phyloP scores from a whole-genome alignment of 2,329 filamentous ascomycete genomes.

The Ceratocystis ficicola region DNA sequence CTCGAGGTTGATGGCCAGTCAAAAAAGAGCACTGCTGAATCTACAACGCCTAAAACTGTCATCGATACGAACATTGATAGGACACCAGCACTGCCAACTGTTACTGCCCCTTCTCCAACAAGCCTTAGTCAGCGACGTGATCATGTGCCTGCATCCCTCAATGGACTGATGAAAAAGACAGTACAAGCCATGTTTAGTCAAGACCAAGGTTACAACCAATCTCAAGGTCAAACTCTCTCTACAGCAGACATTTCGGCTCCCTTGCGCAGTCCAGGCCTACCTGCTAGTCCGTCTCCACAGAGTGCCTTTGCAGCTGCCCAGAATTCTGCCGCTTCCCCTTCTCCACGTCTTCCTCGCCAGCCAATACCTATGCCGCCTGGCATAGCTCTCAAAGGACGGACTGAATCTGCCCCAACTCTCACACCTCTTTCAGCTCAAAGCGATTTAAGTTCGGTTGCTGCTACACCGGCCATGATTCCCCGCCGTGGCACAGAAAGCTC shows the following conservation, averaged over 20 bases:
- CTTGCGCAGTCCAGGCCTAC: slow-evolving; percentile 48
- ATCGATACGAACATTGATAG: slow-evolving; percentile 20
- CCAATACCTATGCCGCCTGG: slow-evolving; percentile 56
- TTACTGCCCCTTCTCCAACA: slow-evolving; percentile 28
- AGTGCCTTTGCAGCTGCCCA: neutral
- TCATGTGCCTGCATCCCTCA: slow-evolving; percentile 39
- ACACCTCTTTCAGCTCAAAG: slow-evolving; percentile 30
- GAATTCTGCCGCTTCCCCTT: slow-evolving; percentile 27
- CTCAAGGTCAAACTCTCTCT: neutral
- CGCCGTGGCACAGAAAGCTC: slow-evolving; percentile 30
- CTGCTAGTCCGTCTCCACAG: slow-evolving; percentile 46
- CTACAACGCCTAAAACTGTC: neutral
- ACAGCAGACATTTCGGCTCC: slow-evolving; percentile 29
- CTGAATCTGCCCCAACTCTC: neutral
- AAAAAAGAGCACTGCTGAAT: slow-evolving; percentile 52
- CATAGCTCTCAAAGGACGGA: slow-evolving; percentile 2
- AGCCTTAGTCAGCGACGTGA: slow-evolving; percentile 32
- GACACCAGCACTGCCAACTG: slow-evolving; percentile 19
- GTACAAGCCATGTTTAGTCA: slow-evolving; percentile 25
- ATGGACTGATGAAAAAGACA: slow-evolving; percentile 38
- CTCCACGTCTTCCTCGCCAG: slow-evolving; percentile 61
- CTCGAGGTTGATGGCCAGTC: slow-evolving; percentile 60
- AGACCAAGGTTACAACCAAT: no score
- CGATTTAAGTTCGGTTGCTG: slow-evolving; percentile 15
- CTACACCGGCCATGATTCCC: neutral